Evolutionary conservation across 176 grass and related monocot species (phyloP).

Genomic region (Tillandsia fasciculata): DNA sequence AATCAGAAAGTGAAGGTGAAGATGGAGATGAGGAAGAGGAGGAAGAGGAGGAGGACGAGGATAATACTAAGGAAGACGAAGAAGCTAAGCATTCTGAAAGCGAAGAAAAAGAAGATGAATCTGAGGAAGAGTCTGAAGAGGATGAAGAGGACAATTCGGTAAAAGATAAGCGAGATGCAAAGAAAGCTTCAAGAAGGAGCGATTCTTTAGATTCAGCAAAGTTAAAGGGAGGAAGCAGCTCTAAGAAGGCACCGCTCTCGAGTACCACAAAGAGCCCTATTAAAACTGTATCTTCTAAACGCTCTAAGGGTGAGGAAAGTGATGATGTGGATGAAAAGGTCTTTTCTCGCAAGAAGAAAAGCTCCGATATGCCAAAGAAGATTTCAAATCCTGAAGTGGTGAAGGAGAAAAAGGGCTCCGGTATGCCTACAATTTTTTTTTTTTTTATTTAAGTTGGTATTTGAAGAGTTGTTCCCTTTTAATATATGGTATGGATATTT

Average conservation of each 20-base stretch:
- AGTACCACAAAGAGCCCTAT: constrained; percentile 32
- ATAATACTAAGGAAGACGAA: constrained; percentile 16
- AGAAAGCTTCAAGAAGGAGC: constrained; percentile 41
- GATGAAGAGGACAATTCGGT: constrained; percentile 40
- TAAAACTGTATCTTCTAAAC: constrained; percentile 39
- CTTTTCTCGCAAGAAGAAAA: constrained; percentile 85
- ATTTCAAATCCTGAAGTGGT: constrained; percentile 30
- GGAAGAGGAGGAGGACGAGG: constrained; percentile 10
- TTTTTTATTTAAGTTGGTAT: not conserved
- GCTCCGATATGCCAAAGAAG: constrained; percentile 14
- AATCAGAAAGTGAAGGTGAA: constrained; percentile 41
- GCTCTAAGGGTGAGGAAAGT: constrained; percentile 34
- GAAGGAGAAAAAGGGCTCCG: constrained; percentile 62
- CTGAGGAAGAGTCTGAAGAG: constrained; percentile 34
- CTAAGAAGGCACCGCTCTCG: constrained; percentile 27
- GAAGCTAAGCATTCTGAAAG: constrained; percentile 26
- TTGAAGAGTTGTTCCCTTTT: not conserved
- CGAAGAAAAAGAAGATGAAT: constrained; percentile 40
- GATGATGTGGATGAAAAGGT: constrained; percentile 55
- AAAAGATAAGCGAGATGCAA: constrained; percentile 27
- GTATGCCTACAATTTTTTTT: constrained; percentile 18
- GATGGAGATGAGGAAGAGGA: constrained; percentile 1
- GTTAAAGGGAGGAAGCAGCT: constrained; percentile 20
- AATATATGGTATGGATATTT: too few relatives aligned
- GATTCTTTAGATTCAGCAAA: constrained; percentile 37